These are phyloP conservation scores for Eucalyptus coolabah DNA, from an alignment of 345 rosid genomes.

Conservation along the genomic window DNA sequence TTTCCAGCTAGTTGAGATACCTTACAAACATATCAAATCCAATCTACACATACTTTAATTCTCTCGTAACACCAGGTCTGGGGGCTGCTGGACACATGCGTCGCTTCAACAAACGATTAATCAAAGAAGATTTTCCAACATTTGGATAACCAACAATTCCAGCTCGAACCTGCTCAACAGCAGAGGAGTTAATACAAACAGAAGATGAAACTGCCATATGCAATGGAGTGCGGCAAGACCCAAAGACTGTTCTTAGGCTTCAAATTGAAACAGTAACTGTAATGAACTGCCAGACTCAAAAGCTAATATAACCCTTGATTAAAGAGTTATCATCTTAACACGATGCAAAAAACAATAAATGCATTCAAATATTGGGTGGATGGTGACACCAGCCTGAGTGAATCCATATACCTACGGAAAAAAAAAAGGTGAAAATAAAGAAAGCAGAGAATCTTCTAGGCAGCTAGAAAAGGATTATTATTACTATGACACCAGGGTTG, in stretches of 20 bases:
- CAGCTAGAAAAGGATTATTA: neutral
- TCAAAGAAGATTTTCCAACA: conserved; percentile 94
- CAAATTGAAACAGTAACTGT: neutral
- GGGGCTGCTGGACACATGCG: conserved; percentile 92
- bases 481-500: neutral
- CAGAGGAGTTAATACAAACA: neutral
- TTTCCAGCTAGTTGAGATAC: neutral
- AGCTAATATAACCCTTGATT: neutral
- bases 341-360: neutral
- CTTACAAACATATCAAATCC: neutral
- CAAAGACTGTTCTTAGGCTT: neutral
- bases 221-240: neutral
- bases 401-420: neutral
- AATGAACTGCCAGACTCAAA: neutral
- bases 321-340: neutral
- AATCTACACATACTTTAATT: conserved; percentile 37
- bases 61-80: conserved; percentile 94
- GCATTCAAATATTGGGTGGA: neutral
- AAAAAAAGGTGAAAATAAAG: neutral
- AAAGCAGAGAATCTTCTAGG: neutral
- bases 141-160: conserved; percentile 96
- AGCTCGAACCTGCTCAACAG: conserved; percentile 64
- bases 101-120: conserved; percentile 82
- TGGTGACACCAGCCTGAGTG: neutral
- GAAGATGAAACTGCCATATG: neutral